Conservation (phyloP, 768 basidiomycete species). For the Jaapia argillacea region DNA sequence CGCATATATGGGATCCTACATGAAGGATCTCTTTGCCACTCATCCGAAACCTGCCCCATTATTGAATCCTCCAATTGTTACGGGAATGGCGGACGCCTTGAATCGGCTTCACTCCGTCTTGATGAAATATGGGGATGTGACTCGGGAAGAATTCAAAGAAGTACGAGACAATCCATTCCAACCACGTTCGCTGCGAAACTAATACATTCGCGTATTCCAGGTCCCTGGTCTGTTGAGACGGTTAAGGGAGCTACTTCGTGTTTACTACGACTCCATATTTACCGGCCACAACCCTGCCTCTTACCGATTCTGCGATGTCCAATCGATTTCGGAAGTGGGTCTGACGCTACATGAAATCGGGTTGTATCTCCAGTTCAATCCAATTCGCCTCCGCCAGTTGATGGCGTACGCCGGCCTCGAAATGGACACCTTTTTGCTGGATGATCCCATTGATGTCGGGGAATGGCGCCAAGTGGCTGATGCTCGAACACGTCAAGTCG, state of each 20-base stretch:
- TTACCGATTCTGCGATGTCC: slow-evolving; percentile 17
- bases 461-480: slow-evolving; percentile 13
- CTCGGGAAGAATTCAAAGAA: slow-evolving; percentile 8
- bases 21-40: too few relatives aligned
- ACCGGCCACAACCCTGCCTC: slow-evolving; percentile 9
- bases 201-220: neutral
- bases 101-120: slow-evolving; percentile 7
- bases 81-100: slow-evolving; percentile 15
- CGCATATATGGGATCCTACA: too few relatives aligned
- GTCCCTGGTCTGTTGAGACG: slow-evolving; percentile 15
- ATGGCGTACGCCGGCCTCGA: slow-evolving; percentile 11
- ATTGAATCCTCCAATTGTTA: slow-evolving; percentile 12
- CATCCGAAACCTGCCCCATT: too few relatives aligned
- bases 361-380: slow-evolving; percentile 15
- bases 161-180: slow-evolving; percentile 1
- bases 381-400: slow-evolving; percentile 13
- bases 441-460: slow-evolving; percentile 19
- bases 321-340: slow-evolving; percentile 14
- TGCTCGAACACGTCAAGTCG: slow-evolving; percentile 6
- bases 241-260: slow-evolving; percentile 16
- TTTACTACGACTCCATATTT: slow-evolving; percentile 15
- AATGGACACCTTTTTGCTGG: slow-evolving; percentile 16
- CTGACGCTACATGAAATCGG: slow-evolving; percentile 17
- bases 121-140: slow-evolving; percentile 6
- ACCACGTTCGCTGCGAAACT: neutral